phyloP scores from a whole-genome alignment of 139 green algal genomes.

The Coelastrella sp. region DNA sequence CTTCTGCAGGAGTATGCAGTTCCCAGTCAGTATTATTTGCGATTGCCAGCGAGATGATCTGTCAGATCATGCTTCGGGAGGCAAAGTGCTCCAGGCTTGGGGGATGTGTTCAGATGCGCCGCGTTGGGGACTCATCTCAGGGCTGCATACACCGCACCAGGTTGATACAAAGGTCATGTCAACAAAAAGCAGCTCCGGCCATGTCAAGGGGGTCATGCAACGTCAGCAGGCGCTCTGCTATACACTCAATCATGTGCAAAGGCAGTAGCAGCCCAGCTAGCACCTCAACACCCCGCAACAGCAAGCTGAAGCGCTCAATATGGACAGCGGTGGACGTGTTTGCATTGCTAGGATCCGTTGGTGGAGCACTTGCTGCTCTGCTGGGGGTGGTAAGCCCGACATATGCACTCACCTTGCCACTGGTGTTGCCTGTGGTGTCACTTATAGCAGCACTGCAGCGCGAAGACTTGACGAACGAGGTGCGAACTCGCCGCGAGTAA shows the following conservation, averaged over 20 bases:
- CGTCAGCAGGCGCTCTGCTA: not conserved
- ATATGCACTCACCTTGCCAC: constrained; percentile 57
- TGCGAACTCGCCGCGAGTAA: not conserved
- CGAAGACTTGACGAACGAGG: constrained; percentile 59
- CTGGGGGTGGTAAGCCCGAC: constrained; percentile 52
- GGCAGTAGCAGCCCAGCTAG: too few relatives aligned
- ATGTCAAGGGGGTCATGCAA: not conserved
- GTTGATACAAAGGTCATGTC: too few relatives aligned
- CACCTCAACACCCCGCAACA: not conserved
- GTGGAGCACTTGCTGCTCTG: constrained; percentile 56
- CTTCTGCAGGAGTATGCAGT: too few relatives aligned
- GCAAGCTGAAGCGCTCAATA: constrained; percentile 19
- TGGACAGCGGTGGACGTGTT: constrained; percentile 58
- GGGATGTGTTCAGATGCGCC: too few relatives aligned
- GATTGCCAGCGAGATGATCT: too few relatives aligned
- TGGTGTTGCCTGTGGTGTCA: constrained; percentile 66
- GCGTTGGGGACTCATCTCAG: too few relatives aligned
- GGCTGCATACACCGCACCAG: too few relatives aligned
- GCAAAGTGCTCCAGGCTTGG: too few relatives aligned
- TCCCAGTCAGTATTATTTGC: too few relatives aligned
- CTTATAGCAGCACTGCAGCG: constrained; percentile 57
- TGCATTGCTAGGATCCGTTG: constrained; percentile 56
- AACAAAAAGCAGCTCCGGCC: too few relatives aligned
- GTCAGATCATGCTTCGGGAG: too few relatives aligned
- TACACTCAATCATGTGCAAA: not conserved